A percentile compares a stretch with the other conserved stretches of the same genome.
These are phyloP conservation scores for Pleurotus salmoneostramineus DNA, from an alignment of 768 basidiomycete species.

Conservation along the genomic window DNA sequence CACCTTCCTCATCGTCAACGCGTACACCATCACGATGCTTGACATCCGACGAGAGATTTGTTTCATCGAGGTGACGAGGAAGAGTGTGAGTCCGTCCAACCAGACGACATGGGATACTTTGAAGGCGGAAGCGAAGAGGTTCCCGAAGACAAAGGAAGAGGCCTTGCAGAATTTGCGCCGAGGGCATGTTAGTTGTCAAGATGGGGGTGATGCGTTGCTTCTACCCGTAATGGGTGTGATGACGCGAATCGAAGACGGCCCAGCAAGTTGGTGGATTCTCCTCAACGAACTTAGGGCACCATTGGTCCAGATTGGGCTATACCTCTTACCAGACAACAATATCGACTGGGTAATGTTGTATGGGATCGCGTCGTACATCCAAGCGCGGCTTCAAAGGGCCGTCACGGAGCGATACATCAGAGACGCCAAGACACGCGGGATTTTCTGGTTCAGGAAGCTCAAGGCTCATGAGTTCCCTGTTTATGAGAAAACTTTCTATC, in stretches of 20 bases:
- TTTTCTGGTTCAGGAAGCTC: conserved; percentile 5
- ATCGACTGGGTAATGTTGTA: conserved; percentile 4
- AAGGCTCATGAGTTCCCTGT: neutral
- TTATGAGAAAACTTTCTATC: neutral
- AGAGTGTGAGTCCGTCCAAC: neutral
- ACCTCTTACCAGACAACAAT: conserved; percentile 1
- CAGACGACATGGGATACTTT: neutral
- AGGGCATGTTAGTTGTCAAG: neutral
- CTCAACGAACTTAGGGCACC: conserved; percentile 1
- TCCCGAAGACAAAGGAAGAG: conserved; percentile 2
- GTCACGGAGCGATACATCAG: conserved; percentile 3
- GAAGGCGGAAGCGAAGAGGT: neutral
- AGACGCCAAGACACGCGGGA: conserved; percentile 5
- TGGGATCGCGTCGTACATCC: neutral
- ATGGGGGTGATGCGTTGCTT: neutral
- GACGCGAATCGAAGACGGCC: conserved; percentile 1
- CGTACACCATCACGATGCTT: conserved; percentile 4
- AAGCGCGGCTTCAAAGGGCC: neutral
- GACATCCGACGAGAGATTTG: conserved; percentile 2
- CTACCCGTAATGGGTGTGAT: neutral
- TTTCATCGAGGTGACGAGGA: conserved; percentile 1
- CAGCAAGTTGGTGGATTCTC: conserved; percentile 5
- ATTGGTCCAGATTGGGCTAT: neutral
- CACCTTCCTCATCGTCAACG: neutral
- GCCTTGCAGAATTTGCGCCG: neutral